Evolutionary conservation across 495 filamentous ascomycete species (phyloP).

Genomic region (Aspergillus campestris): DNA sequence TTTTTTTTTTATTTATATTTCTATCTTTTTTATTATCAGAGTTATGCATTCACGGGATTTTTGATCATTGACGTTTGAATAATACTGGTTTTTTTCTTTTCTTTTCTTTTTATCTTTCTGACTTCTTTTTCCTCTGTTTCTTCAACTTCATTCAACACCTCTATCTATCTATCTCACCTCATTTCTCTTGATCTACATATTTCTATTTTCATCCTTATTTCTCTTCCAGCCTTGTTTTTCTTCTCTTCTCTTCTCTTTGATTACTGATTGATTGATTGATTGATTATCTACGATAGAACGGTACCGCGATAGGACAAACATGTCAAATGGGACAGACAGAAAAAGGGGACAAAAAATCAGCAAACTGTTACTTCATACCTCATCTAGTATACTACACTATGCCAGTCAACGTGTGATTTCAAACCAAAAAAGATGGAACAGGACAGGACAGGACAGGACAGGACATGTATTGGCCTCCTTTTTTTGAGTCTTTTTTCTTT

Average conservation of each 20-base stretch:
- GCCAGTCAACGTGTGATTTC: no score
- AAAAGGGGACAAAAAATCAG: background rate
- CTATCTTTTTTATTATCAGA: background rate
- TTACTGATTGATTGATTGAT: slow-evolving; percentile 4
- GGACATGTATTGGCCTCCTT: no score
- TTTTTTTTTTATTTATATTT: slow-evolving; percentile 8
- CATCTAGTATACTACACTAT: no score
- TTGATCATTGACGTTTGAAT: no score
- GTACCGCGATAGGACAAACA: no score
- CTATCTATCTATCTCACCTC: background rate
- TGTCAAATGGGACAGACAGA: background rate
- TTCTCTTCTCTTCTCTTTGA: background rate
- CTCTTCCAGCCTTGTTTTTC: background rate
- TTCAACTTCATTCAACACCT: background rate
- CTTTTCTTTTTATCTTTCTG: slow-evolving; percentile 10
- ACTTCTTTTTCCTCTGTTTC: background rate
- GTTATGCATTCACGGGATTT: background rate
- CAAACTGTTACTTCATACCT: background rate
- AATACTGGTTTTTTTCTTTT: slow-evolving; percentile 8
- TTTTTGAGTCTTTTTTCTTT: no score
- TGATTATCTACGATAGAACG: background rate
- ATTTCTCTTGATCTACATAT: background rate
- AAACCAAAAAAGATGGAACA: no score
- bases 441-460: no score
- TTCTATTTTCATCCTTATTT: background rate